These are phyloP conservation scores for Aspergillus bertholletiae DNA, from an alignment of 495 filamentous ascomycete genomes.

Conservation along the genomic window DNA sequence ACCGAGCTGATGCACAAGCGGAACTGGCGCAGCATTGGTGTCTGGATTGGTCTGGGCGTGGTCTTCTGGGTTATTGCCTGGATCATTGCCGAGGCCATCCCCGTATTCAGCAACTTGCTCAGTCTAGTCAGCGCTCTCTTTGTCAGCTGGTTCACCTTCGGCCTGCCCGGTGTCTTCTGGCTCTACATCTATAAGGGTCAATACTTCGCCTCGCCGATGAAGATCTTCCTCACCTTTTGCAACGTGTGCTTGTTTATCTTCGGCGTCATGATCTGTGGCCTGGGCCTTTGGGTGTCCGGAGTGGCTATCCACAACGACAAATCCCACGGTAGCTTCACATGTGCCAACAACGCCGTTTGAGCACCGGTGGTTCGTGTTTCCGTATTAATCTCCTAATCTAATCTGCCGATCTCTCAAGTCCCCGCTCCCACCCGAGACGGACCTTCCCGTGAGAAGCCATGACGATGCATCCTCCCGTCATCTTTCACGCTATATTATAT, in stretches of 20 bases:
- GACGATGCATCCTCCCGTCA: neutral
- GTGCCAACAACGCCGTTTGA: neutral
- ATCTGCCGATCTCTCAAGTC: neutral
- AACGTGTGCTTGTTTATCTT: conserved; percentile 19
- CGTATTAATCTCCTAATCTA: neutral
- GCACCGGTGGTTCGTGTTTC: neutral
- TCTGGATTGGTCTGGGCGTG: conserved; percentile 57
- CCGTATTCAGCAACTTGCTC: conserved; percentile 66
- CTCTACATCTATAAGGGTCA: conserved; percentile 36
- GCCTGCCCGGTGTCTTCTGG: conserved; percentile 43
- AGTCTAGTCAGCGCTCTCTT: conserved; percentile 30
- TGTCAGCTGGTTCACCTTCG: conserved; percentile 24
- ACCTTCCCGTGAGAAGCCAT: neutral
- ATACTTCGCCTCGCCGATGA: conserved; percentile 31
- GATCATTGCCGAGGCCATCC: conserved; percentile 70
- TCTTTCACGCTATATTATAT: neutral
- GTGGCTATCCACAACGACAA: conserved; percentile 3
- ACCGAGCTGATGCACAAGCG: conserved; percentile 56
- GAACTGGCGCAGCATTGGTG: conserved; percentile 36
- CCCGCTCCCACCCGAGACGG: neutral
- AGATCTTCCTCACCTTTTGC: conserved; percentile 33
- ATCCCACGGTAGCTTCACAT: conserved; percentile 1
- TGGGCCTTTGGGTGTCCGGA: conserved; percentile 1
- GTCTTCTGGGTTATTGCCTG: conserved; percentile 61
- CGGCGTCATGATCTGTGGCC: neutral